Base-by-base conservation (phyloP, 768 basidiomycete species). In the Tricholoma hemisulphureum region DNA sequence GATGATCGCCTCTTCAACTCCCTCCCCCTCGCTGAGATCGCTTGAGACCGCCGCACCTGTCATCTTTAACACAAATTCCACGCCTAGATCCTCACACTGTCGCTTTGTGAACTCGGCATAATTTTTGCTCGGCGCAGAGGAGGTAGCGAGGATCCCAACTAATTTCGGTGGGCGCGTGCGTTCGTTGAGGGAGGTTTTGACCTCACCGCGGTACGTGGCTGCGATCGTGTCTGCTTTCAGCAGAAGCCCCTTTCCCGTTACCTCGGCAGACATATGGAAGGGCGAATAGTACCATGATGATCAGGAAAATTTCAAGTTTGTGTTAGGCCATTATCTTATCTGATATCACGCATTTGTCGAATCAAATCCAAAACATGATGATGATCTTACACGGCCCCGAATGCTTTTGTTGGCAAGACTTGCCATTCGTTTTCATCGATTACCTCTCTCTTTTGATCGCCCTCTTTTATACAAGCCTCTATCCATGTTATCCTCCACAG, bases 1-100 rank as follows among this genome's bases (percentile, higher is more conserved):
- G 29, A 98, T 87, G 63, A 98, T 96, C 7, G 91, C 95, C 71
- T 96, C 92, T 71, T 99, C 97, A 7, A 95, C 94, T 10, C 92
- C 95, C 28, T 95, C 93, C 0, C 92, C 92, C 45, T 91, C 89
- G 0, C 78, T 83, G 6, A 84, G 74, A 69, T 81, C 79, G 3
- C 75, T 76, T 21, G 79, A 78, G 21, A 79, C 72, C 4, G 87
- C 86, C 4, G 83, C 81, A 0, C 90, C 93, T 6, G 86, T 87
- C 58, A 75, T 77, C 65, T 84, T 86, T 58, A 99, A 78, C 51
- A 91, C 86, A 69, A 94, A 99, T 32, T 87, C 83, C 52, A 99
- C 86, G 0, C 95, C 95, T 26, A 98, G 80, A 34, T 84, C 87
- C 39, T 89, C 84, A 71, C 97, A 98, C 64, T 95, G 93, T 69